Percentiles rank a stretch among this genome's conserved stretches.
phyloP scores from a whole-genome alignment of 805 yeast species.

The Kurtzmaniella cleridarum region DNA sequence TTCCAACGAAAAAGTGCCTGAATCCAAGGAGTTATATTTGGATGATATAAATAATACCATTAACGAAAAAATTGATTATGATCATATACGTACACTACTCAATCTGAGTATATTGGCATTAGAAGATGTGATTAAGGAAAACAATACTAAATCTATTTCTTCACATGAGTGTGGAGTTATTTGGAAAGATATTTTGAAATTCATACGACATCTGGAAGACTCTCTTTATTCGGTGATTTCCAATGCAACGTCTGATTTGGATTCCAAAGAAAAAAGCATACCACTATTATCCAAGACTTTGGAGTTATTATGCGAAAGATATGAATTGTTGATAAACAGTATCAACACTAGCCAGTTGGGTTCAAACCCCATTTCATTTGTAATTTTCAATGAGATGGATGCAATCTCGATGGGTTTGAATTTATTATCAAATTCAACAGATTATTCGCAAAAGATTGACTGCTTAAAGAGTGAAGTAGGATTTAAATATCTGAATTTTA shows the following conservation, averaged over 20 bases:
- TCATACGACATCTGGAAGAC: constrained; percentile 22
- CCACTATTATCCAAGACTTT: no score
- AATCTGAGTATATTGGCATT: constrained; percentile 24
- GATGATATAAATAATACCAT: constrained; percentile 34
- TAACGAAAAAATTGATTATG: constrained; percentile 24
- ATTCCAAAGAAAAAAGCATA: constrained; percentile 1
- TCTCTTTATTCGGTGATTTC: constrained; percentile 9
- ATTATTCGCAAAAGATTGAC: neutral
- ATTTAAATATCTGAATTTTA: no score
- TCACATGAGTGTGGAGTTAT: constrained; percentile 16
- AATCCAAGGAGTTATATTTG: constrained; percentile 8
- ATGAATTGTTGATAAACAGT: no score
- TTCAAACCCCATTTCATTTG: neutral
- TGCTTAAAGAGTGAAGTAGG: constrained; percentile 4
- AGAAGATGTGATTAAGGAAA: constrained; percentile 15
- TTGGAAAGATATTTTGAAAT: constrained; percentile 23
- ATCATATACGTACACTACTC: constrained; percentile 27
- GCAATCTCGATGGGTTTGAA: constrained; percentile 14
- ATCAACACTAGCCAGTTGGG: no score
- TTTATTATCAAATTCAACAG: constrained; percentile 7
- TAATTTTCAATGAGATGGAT: constrained; percentile 17
- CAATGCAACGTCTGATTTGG: constrained; percentile 9
- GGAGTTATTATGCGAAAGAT: no score
- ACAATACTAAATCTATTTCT: constrained; percentile 21
- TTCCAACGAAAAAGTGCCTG: neutral